Evolutionary conservation across 257 asterid genomes (phyloP).

Genomic region (Ajuga chamaepitys): DNA sequence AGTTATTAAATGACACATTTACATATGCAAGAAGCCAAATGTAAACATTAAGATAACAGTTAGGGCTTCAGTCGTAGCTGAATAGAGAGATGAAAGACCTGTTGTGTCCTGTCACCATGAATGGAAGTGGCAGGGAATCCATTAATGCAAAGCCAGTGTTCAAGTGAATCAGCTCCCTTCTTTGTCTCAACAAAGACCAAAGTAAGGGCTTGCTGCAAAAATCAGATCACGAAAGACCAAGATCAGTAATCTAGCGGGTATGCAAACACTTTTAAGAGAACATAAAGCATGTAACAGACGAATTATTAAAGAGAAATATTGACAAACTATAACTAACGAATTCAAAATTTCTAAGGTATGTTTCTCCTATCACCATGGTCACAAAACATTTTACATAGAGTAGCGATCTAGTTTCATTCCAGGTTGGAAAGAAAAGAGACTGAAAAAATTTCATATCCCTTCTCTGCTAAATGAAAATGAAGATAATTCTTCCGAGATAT

Average conservation of each 20-base stretch:
- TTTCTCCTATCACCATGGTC: not conserved
- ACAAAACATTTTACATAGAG: conserved; percentile 2
- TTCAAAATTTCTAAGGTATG: not conserved
- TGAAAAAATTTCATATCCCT: not conserved
- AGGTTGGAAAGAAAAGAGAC: not conserved
- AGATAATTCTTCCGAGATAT: not conserved
- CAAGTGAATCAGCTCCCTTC: conserved; percentile 93
- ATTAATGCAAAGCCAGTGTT: conserved; percentile 82
- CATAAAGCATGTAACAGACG: not conserved
- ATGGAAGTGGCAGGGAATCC: conserved; percentile 87
- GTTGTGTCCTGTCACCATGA: conserved; percentile 95
- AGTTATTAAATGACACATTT: not conserved
- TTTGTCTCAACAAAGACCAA: conserved; percentile 91
- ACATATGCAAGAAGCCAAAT: not conserved
- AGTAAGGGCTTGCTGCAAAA: conserved; percentile 78
- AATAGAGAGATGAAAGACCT: conserved; percentile 33
- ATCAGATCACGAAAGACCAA: conserved; percentile 15
- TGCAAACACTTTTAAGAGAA: not conserved
- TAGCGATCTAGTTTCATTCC: not conserved
- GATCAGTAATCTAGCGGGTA: conserved; percentile 1
- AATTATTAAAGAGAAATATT: not conserved
- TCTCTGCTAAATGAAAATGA: not conserved
- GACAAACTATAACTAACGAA: not conserved
- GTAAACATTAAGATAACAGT: conserved; percentile 7
- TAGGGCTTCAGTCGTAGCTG: not conserved